phyloP scores from a whole-genome alignment of 73 alveolate genomes.

The Blepharisma stoltei region DNA sequence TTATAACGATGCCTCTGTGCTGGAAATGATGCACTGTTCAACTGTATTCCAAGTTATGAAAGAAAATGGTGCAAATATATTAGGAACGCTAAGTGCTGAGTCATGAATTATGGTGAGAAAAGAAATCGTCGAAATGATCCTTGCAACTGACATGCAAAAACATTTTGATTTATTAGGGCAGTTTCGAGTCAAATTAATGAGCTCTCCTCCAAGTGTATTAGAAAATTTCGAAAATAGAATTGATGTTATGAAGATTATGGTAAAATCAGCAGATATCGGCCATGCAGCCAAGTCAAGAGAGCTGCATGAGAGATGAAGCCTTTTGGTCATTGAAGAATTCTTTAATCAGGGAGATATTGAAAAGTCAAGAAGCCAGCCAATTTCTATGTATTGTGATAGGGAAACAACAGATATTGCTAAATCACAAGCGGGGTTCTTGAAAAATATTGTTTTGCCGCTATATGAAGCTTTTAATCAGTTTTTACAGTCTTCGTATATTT shows the following conservation, averaged over 20 bases:
- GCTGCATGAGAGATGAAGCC: conserved; percentile 23
- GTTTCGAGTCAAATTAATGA: conserved; percentile 30
- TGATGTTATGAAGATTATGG: conserved; percentile 15
- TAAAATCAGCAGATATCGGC: conserved; percentile 15
- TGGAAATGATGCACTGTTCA: conserved; percentile 80
- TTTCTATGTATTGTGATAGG: conserved; percentile 33
- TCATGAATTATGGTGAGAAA: conserved; percentile 16
- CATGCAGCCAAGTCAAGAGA: conserved; percentile 23
- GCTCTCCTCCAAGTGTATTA: not conserved
- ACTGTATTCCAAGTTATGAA: conserved; percentile 54
- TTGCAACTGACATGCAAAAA: conserved; percentile 41
- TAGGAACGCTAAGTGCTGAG: conserved; percentile 29
- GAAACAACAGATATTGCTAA: conserved; percentile 13
- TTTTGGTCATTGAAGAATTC: conserved; percentile 12
- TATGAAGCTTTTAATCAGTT: conserved; percentile 10
- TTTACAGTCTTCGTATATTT: not conserved
- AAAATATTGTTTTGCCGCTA: conserved; percentile 28
- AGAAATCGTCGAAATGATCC: conserved; percentile 35
- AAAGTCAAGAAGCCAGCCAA: conserved; percentile 9
- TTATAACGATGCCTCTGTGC: conserved; percentile 73
- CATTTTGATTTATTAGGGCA: conserved; percentile 35
- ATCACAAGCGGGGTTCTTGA: conserved; percentile 28
- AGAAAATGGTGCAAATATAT: conserved; percentile 45
- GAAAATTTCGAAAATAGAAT: not conserved
- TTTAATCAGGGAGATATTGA: conserved; percentile 33